Evolutionary conservation across 2,329 filamentous ascomycete genomes (phyloP).

Genomic region (Lasiodiplodia sp.): DNA sequence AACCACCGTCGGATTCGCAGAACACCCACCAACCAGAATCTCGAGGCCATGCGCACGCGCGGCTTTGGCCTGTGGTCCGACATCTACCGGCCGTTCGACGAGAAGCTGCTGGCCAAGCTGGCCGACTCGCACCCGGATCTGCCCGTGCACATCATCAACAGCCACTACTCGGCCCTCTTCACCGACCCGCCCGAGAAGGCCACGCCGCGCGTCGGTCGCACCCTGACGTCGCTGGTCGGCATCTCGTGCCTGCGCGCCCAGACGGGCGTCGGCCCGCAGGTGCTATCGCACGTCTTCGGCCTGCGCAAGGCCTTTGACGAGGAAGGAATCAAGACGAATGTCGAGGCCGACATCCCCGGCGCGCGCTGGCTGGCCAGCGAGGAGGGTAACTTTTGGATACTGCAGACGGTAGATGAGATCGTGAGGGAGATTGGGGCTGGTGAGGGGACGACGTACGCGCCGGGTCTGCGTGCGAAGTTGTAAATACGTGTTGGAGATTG

Average conservation of each 20-base stretch:
- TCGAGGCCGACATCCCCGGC: constrained; percentile 48
- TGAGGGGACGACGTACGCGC: constrained; percentile 55
- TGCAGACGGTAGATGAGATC: constrained; percentile 68
- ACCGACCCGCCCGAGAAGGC: constrained; percentile 59
- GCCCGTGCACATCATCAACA: constrained; percentile 78
- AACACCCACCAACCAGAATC: constrained; percentile 51
- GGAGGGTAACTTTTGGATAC: constrained; percentile 69
- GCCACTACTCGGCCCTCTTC: constrained; percentile 77
- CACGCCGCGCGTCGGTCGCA: constrained; percentile 66
- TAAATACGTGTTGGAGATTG: background rate
- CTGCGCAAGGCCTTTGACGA: constrained; percentile 76
- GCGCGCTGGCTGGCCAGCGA: constrained; percentile 69
- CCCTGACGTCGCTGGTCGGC: constrained; percentile 76
- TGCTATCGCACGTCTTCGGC: constrained; percentile 81
- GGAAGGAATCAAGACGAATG: constrained; percentile 63
- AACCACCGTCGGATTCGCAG: background rate
- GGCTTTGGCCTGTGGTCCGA: constrained; percentile 76
- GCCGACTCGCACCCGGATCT: constrained; percentile 80
- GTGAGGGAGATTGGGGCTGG: constrained; percentile 55
- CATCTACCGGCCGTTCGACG: constrained; percentile 77
- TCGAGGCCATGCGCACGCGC: constrained; percentile 62
- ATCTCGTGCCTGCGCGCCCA: constrained; percentile 78
- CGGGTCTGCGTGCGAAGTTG: constrained; percentile 53
- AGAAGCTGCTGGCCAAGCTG: constrained; percentile 74
- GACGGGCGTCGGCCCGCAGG: constrained; percentile 83